These are phyloP conservation scores for Xylaria castorea DNA, from an alignment of 495 filamentous ascomycete genomes.

Conservation along the genomic window DNA sequence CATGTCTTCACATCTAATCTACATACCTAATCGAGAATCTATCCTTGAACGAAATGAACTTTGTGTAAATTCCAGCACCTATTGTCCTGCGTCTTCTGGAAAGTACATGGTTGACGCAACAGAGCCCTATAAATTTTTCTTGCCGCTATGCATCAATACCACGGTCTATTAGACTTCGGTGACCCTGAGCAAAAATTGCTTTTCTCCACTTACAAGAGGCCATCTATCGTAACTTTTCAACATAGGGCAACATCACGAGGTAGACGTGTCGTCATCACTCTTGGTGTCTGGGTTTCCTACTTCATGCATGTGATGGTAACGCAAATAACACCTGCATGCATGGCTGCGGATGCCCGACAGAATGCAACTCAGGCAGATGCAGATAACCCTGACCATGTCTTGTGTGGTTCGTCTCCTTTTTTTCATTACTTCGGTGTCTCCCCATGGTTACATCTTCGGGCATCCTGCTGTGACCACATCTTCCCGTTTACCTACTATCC, in stretches of 20 bases:
- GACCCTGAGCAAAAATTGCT: background rate
- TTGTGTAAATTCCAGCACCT: background rate
- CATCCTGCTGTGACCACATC: constrained; percentile 1
- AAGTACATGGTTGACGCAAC: background rate
- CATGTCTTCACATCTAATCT: background rate
- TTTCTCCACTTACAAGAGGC: background rate
- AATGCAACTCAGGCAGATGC: constrained; percentile 26
- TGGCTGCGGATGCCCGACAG: constrained; percentile 11
- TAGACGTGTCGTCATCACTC: constrained; percentile 17
- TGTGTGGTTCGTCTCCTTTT: background rate
- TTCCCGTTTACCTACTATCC: background rate
- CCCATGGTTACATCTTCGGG: constrained; percentile 13
- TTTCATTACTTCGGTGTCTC: constrained; percentile 8
- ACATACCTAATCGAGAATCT: background rate
- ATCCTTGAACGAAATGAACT: background rate
- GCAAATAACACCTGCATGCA: constrained; percentile 27
- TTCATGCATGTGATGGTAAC: constrained; percentile 28
- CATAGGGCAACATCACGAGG: background rate
- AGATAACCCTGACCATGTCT: constrained; percentile 27
- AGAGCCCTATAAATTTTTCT: background rate
- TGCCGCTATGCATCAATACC: background rate
- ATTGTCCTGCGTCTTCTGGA: background rate
- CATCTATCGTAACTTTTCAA: constrained; percentile 3
- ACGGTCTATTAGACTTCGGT: background rate
- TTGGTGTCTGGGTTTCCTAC: background rate